Base-by-base conservation (phyloP, 2,329 filamentous ascomycete genomes). In the Fusarium nisikadoi region DNA sequence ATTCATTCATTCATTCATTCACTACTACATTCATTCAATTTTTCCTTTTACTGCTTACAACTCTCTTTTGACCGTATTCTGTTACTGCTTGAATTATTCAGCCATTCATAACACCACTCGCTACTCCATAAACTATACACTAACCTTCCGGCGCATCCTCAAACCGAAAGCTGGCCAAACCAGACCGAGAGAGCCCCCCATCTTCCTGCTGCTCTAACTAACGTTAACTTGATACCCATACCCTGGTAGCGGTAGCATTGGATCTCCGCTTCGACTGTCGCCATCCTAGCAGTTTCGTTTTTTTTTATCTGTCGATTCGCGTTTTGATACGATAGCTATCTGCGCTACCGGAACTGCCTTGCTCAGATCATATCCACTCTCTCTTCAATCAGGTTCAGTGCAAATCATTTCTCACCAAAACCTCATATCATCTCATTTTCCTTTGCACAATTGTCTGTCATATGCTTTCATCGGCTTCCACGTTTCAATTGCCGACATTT, bases 361-460 rank as follows among this genome's bases (percentile, higher is more conserved):
- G 53, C 68, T 71, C 68, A 71, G 68, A 71, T 71, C 68, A 71
- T 71, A 62, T 45, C 61, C 49, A 60, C 63, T 62, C 31, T 56
- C 39, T 57, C 16, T 29, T 43, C 36, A 35, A 61, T 58, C 50
- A 62, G 36, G 36, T 47, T 49, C 56, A 54, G 50, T 62, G 46
- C 55, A 65, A 39, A 39, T 63, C 60, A 62, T 43, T 63, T 46
- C 33, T 38, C 29, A 61, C 47, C 29, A 50, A 35, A 63, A 42
- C 61, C 63, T 67, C 64, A 67, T 67, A 66, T 67, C 62, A 67
- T 66, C 8, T 55, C 13, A 35, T 45, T 54, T 45, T 57, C 49
- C 46, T 43, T 43, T 43, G 54, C 53, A 50, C 53, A 29, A 31
- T n/a, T 49, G 38, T 59, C 62, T 50, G 20, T 66, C 62, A 54